These are phyloP conservation scores for Lachnum nothofagi DNA, from an alignment of 2,329 filamentous ascomycete genomes.

Conservation along the genomic window DNA sequence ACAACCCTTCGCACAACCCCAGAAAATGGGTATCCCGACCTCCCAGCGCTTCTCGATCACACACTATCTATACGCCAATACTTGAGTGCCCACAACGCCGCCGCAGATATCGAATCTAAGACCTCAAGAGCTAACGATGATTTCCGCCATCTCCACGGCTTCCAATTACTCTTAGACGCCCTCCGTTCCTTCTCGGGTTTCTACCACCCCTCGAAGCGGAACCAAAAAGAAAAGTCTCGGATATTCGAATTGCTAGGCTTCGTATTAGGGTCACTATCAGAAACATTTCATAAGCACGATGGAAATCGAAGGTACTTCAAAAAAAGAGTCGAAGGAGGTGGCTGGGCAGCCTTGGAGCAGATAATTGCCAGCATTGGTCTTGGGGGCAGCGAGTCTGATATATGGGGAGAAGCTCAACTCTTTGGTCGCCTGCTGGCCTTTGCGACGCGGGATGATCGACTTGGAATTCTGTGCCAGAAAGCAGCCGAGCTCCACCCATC, in stretches of 20 bases:
- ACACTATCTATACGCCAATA: slow-evolving; percentile 29
- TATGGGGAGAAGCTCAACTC: slow-evolving; percentile 64
- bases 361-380: slow-evolving; percentile 63
- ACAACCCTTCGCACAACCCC: slow-evolving; percentile 30
- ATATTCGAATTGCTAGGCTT: slow-evolving; percentile 66
- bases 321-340: slow-evolving; percentile 67
- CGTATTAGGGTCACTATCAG: slow-evolving; percentile 66
- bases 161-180: slow-evolving; percentile 65
- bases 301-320: slow-evolving; percentile 87
- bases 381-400: slow-evolving; percentile 61
- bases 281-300: slow-evolving; percentile 63
- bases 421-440: slow-evolving; percentile 81
- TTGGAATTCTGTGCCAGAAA: slow-evolving; percentile 63
- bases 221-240: slow-evolving; percentile 55
- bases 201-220: slow-evolving; percentile 64
- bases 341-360: slow-evolving; percentile 73
- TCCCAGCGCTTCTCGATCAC: slow-evolving; percentile 31
- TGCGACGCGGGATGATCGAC: slow-evolving; percentile 69
- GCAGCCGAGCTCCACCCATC: slow-evolving; percentile 33
- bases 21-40: slow-evolving; percentile 28
- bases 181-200: slow-evolving; percentile 68
- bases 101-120: no score
- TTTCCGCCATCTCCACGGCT: slow-evolving; percentile 76
- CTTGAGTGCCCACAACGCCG: slow-evolving; percentile 39
- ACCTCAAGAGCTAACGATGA: slow-evolving; percentile 62